These are phyloP conservation scores for Saturnispora sekii DNA, from an alignment of 805 yeast species.

Conservation along the genomic window DNA sequence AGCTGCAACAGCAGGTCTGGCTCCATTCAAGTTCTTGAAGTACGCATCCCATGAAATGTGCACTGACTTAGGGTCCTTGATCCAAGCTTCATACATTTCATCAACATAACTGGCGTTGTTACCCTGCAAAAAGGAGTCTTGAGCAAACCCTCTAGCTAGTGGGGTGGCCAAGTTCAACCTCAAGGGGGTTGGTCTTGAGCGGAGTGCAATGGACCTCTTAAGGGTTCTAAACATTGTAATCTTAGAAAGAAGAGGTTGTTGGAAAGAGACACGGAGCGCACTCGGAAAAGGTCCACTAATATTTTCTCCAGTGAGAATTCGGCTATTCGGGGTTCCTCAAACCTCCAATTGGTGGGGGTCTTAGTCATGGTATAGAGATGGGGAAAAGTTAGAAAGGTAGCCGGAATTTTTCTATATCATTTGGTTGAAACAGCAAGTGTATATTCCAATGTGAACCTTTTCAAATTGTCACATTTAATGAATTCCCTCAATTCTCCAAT, in stretches of 20 bases:
- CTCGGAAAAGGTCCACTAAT: constrained; percentile 10
- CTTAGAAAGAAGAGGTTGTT: neutral
- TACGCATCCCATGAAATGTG: constrained; percentile 97
- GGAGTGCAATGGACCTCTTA: constrained; percentile 11
- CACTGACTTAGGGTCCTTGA: constrained; percentile 78
- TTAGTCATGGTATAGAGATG: no score
- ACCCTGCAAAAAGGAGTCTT: constrained; percentile 74
- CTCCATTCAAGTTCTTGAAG: constrained; percentile 75
- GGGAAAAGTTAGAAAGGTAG: no score
- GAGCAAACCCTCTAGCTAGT: constrained; percentile 27
- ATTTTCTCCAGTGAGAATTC: neutral
- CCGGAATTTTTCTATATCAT: no score
- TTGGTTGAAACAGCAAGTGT: no score
- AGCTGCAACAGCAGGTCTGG: constrained; percentile 64
- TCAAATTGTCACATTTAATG: no score
- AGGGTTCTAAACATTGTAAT: constrained; percentile 23
- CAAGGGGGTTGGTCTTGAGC: neutral
- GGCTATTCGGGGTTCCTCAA: neutral
- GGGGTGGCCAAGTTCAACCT: neutral
- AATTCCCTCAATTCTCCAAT: no score
- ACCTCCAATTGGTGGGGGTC: no score
- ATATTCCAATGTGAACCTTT: no score
- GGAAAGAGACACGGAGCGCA: constrained; percentile 10
- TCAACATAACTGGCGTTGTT: constrained; percentile 88
- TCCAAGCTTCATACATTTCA: constrained; percentile 97